These are phyloP conservation scores for Lentinula raphanica DNA, from an alignment of 768 basidiomycete species.

Conservation along the genomic window DNA sequence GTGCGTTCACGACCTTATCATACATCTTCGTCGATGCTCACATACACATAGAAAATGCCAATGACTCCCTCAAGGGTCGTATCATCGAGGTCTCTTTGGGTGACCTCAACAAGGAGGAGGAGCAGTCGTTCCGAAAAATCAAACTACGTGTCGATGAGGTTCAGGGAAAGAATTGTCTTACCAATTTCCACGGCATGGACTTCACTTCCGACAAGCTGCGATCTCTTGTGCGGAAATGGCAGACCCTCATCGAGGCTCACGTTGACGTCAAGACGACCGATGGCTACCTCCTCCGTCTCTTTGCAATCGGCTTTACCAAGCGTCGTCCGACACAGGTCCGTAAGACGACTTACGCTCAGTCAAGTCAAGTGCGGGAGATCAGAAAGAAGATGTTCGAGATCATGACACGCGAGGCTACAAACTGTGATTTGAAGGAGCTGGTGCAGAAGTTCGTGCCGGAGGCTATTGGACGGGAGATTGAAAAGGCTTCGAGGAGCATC, in stretches of 20 bases:
- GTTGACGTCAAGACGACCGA: constrained; percentile 99
- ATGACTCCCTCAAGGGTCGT: constrained; percentile 96
- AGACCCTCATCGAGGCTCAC: constrained; percentile 97
- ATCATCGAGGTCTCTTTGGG: constrained; percentile 94
- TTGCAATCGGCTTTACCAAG: constrained; percentile 99
- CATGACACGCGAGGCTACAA: constrained; percentile 92
- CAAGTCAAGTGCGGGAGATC: constrained; percentile 93
- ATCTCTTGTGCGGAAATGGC: constrained; percentile 99
- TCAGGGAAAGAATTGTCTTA: constrained; percentile 98
- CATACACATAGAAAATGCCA: constrained; percentile 78
- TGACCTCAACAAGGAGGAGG: constrained; percentile 99
- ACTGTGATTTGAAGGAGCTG: constrained; percentile 94
- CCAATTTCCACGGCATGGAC: constrained; percentile 99
- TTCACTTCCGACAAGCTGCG: constrained; percentile 99
- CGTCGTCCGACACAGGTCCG: constrained; percentile 93
- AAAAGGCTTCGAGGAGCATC: constrained; percentile 94
- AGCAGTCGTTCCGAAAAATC: constrained; percentile 99
- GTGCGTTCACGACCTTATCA: constrained; percentile 49
- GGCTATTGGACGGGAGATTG: constrained; percentile 98
- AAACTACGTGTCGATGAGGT: constrained; percentile 95
- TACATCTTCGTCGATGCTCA: constrained; percentile 10
- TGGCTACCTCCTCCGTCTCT: constrained; percentile 98
- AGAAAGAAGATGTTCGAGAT: constrained; percentile 99
- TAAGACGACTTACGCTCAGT: constrained; percentile 98
- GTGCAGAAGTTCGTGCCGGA: constrained; percentile 99